phyloP scores from a whole-genome alignment of 495 filamentous ascomycete genomes.

The Chaetomium fimeti region DNA sequence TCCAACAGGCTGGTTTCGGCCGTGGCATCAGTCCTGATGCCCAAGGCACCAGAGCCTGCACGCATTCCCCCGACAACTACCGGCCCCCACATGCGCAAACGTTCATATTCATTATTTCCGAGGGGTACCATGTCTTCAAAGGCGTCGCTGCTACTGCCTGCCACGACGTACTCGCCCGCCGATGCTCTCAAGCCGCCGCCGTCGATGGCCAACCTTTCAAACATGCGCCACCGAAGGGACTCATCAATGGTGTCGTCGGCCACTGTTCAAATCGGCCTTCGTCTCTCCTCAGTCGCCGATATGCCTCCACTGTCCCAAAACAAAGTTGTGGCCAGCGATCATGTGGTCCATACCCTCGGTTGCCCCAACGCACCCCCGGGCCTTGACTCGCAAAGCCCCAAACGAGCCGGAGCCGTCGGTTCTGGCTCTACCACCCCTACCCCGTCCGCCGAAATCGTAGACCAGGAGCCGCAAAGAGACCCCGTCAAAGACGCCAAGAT shows the following conservation, averaged over 20 bases:
- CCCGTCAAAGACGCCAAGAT: constrained; percentile 37
- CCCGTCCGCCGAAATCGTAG: constrained; percentile 1
- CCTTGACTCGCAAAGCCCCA: constrained; percentile 22
- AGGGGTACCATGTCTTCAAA: constrained; percentile 33
- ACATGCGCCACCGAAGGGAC: constrained; percentile 41
- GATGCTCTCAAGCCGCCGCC: constrained; percentile 45
- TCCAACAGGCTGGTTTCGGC: constrained; percentile 37
- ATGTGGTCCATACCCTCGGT: constrained; percentile 38
- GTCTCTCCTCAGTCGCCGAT: constrained; percentile 48
- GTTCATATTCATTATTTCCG: constrained; percentile 45
- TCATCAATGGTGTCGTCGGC: constrained; percentile 48
- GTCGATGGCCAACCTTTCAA: constrained; percentile 36
- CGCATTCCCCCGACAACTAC: constrained; percentile 29
- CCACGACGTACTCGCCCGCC: constrained; percentile 44
- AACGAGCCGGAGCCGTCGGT: constrained; percentile 35
- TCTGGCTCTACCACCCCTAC: constrained; percentile 17
- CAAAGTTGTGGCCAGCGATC: constrained; percentile 25
- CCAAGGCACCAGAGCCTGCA: constrained; percentile 34
- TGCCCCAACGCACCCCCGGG: constrained; percentile 31
- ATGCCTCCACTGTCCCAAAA: constrained; percentile 34
- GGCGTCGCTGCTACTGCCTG: constrained; percentile 40
- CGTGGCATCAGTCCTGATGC: constrained; percentile 29
- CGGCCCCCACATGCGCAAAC: constrained; percentile 37
- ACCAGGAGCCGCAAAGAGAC: constrained; percentile 26
- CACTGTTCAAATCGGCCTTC: constrained; percentile 51